Base-by-base conservation (phyloP, 169 alveolate genomes). In the Plasmodium relictum region DNA sequence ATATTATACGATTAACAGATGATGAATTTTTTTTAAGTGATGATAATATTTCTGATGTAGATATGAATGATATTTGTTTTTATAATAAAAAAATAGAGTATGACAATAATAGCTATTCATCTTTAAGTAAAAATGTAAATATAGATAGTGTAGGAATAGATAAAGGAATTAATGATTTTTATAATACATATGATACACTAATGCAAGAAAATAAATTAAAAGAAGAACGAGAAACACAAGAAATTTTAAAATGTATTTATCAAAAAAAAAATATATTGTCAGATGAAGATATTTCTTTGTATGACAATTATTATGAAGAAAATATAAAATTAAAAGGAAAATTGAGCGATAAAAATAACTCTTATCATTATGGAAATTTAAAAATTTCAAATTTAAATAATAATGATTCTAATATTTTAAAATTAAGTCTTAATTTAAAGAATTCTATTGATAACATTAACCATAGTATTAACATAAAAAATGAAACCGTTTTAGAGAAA, bases 1-100 rank as follows among this genome's bases (percentile, higher is more conserved):
- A 80, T 52, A 80, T 80, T 44, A 80, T 80, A 52, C 78, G 90
- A 2, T 66, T 80, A 59, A 45, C 71, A 12, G 72, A 80, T 66
- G 72, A 80, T 10, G 58, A 48, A 12, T 52, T n/a, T 80, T 68
- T 72, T 0, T 37, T 39, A 80, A 66, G 37, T 10, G 76, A 65
- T 16, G 14, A 59, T 2, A 50, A 59, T 14, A 6, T 41, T 12
- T 61, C 61, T 41, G 41, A 61, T 6, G 39, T 61, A 6, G 16
- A 44, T n/a, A 39, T 66, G 2, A 31, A 6, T 18, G 26, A 56
- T 41, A 14, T 42, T 14, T 56, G 20, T 26, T 41, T 39, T 8
- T 2, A 56, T 39, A 66, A 6, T 8, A 59, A 8, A 42, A 48
- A n/a, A 66, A 52, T 18, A 18, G 18, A 69, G 5, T 1, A 16